phyloP scores from a whole-genome alignment of 2,329 filamentous ascomycete species.

The Botrytis medusae region DNA sequence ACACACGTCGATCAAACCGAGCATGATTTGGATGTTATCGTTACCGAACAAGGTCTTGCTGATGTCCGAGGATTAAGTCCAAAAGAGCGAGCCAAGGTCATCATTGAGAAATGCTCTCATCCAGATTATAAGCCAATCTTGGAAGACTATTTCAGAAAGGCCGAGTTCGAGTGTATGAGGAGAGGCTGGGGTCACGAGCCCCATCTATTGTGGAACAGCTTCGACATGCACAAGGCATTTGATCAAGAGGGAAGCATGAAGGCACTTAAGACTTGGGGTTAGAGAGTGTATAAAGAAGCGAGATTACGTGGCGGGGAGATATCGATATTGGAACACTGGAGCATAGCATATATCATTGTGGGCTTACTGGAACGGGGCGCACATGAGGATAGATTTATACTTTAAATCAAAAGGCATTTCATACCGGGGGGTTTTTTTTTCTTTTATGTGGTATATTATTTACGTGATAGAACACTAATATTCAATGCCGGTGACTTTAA shows the following conservation, averaged over 20 bases:
- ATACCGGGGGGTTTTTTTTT: not conserved
- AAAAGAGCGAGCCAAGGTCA: slow-evolving; percentile 76
- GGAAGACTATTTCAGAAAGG: slow-evolving; percentile 78
- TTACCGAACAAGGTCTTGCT: slow-evolving; percentile 73
- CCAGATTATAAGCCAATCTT: slow-evolving; percentile 82
- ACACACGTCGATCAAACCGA: slow-evolving; percentile 92
- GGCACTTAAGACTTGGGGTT: slow-evolving; percentile 40
- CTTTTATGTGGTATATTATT: not conserved
- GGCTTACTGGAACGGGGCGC: slow-evolving; percentile 9
- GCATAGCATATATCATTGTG: not conserved
- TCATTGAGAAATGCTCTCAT: slow-evolving; percentile 84
- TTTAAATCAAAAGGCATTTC: not conserved
- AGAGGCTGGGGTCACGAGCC: slow-evolving; percentile 92
- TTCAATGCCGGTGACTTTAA: not conserved
- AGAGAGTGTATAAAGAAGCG: slow-evolving; percentile 6
- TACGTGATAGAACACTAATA: not conserved
- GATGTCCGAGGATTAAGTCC: slow-evolving; percentile 82
- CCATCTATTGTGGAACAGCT: slow-evolving; percentile 79
- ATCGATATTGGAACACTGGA: slow-evolving; percentile 2
- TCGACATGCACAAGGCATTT: slow-evolving; percentile 86
- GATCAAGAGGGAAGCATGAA: slow-evolving; percentile 81
- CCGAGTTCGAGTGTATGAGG: slow-evolving; percentile 79
- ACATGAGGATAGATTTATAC: not conserved
- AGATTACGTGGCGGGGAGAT: not conserved
- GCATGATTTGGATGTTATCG: slow-evolving; percentile 86